A percentile compares a stretch with the other conserved stretches of the same genome.
Conservation (phyloP, 2,329 filamentous ascomycete species). For the Xylaria arbuscula region DNA sequence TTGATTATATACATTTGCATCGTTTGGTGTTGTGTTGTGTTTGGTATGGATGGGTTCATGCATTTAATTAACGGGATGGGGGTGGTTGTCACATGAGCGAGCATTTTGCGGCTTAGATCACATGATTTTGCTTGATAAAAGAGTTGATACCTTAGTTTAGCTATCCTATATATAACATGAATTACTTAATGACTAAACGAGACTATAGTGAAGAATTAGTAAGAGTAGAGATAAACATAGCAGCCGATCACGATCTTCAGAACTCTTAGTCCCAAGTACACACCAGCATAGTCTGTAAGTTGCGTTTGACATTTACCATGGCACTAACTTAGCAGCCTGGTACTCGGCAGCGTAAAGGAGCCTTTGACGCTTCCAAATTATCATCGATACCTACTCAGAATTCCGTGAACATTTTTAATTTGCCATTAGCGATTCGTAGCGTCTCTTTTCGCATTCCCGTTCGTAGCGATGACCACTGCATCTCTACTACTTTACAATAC, state of each 20-base stretch:
- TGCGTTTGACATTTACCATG: no score
- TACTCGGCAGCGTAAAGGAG: no score
- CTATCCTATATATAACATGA: constrained; percentile 12
- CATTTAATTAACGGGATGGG: constrained; percentile 8
- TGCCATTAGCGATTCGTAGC: no score
- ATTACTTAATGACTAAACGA: constrained; percentile 13
- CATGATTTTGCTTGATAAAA: neutral
- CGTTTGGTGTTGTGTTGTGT: constrained; percentile 16
- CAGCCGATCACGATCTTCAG: neutral
- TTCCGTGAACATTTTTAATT: no score
- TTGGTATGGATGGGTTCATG: constrained; percentile 8
- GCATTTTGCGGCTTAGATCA: neutral
- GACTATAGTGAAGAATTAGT: neutral
- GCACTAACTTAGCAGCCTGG: no score
- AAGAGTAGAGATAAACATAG: neutral
- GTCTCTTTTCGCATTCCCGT: no score
- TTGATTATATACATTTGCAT: constrained; percentile 15
- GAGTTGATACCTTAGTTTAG: neutral
- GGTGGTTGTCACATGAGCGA: constrained; percentile 9
- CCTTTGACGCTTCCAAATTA: no score
- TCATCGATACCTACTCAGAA: no score
- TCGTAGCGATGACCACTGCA: no score
- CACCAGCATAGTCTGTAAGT: no score
- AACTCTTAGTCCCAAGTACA: neutral
- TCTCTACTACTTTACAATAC: no score